Evolutionary conservation across 441 rosid species (phyloP), one percentile per base, ranked within the genome.

Genomic region (Populus trichocarpa): DNA sequence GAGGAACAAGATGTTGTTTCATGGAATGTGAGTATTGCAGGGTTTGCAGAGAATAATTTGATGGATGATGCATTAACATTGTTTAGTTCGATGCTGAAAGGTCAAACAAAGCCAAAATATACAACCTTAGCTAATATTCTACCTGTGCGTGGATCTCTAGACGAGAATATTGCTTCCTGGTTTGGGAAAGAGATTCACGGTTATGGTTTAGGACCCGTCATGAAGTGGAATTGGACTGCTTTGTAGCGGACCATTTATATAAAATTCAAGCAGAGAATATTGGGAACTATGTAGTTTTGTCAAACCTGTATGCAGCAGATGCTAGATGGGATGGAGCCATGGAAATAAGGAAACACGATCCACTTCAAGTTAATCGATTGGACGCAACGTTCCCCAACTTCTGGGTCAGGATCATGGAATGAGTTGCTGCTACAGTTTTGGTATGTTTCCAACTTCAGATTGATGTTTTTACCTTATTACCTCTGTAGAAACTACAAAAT

Each of bases 11-110:
- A 94, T 73, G 93, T 91, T 18, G 88, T 94, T 81, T 91, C 98
- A 2, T 92, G 96, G 97, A 92, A 94, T 85, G 96, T 97, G 64
- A 82, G 91, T 32, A 89, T 94, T 82, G 90, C 98, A 22, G 96
- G 97, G 79, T 88, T 90, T 87, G 87, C 94, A 70, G 96, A 88
- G 90, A 89, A 92, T 67, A 84, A 82, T 77, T 73, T 90, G 81
- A 79, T 79, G 64, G 80, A 67, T 7, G 79, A 79, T 61, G 93
- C 97, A 8, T 82, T 94, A 68, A 84, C 87, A 70, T 85, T 77
- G 79, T 94, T 94, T 81, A 70, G 80, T 70, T 75, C 79, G 85
- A 94, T 94, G 95, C 70, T 87, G 76, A 84, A 82, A 83, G 90
- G 74, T 65, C 72, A 75, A 42, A 72, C 70, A 28, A 85, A 86